phyloP scores from a whole-genome alignment of 2,329 filamentous ascomycete species.

The Exophiala alcalophila region DNA sequence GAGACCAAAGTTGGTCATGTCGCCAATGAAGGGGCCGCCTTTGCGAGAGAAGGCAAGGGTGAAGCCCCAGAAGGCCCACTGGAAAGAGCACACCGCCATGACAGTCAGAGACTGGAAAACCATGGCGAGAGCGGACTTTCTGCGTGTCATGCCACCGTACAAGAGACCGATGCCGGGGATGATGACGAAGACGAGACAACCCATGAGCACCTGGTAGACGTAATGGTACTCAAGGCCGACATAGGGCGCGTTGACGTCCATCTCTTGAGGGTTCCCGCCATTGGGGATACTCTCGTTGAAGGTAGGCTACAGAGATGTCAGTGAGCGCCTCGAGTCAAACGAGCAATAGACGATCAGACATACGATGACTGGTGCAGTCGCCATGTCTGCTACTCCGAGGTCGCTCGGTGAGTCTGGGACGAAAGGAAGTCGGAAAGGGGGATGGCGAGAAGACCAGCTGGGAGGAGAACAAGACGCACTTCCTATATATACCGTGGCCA shows the following conservation, averaged over 20 bases:
- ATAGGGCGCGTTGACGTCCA: constrained; percentile 59
- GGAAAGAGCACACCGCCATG: constrained; percentile 47
- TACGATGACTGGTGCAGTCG: constrained; percentile 12
- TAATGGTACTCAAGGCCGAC: constrained; percentile 60
- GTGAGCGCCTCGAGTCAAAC: background rate
- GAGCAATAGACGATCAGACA: constrained; percentile 1
- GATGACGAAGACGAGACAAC: constrained; percentile 63
- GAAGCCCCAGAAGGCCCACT: constrained; percentile 66
- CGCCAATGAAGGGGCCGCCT: constrained; percentile 61
- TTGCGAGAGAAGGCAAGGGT: constrained; percentile 60
- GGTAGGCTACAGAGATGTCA: constrained; percentile 12
- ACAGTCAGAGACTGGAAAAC: constrained; percentile 63
- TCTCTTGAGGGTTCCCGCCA: constrained; percentile 53
- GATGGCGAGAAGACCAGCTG: constrained; percentile 2
- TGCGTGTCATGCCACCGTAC: constrained; percentile 61
- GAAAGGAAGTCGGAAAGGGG: background rate
- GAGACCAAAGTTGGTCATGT: constrained; percentile 60
- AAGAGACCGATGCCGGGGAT: constrained; percentile 65
- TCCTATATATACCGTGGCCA: too few species aligned
- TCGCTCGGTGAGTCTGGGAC: background rate
- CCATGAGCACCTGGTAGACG: constrained; percentile 58
- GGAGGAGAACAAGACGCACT: background rate
- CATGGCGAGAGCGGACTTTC: constrained; percentile 61
- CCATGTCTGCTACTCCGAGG: constrained; percentile 11
- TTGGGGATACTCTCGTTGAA: constrained; percentile 45